Percentiles rank a stretch among this genome's conserved stretches.
phyloP scores from a whole-genome alignment of 75 land plant species.

The Azolla pinnata region DNA sequence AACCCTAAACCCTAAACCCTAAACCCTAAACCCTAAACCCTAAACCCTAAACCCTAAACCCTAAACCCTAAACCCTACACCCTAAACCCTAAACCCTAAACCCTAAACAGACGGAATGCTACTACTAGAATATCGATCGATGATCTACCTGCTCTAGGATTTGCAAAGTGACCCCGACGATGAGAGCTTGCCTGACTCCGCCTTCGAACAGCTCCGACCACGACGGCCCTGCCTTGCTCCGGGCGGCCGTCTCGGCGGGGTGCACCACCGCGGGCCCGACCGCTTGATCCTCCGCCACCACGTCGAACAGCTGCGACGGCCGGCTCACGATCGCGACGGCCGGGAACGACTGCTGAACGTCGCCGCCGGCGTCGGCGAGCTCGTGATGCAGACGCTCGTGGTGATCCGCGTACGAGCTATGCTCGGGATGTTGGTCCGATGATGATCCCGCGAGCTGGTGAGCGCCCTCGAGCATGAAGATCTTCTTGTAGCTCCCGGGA shows the following conservation, averaged over 20 bases:
- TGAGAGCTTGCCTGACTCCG: conserved; percentile 21
- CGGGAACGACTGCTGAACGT: conserved; percentile 13
- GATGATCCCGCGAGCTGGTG: neutral
- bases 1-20: no score
- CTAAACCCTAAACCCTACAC: no score
- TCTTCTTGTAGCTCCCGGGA: conserved; percentile 29
- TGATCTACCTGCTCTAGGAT: conserved; percentile 18
- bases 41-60: no score
- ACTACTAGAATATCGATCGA: neutral
- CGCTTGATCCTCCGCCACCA: neutral
- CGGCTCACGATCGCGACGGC: conserved; percentile 27
- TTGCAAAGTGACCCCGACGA: conserved; percentile 22
- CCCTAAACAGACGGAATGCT: no score
- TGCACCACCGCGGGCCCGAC: conserved; percentile 25
- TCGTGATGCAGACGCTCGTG: no score
- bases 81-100: no score
- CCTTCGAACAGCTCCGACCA: conserved; percentile 20
- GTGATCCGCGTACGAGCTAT: no score
- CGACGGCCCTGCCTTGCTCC: conserved; percentile 6
- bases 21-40: no score
- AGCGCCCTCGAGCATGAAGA: conserved; percentile 21
- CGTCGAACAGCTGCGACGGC: neutral
- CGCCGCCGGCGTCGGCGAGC: neutral
- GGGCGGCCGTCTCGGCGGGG: conserved; percentile 14
- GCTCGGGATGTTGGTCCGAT: conserved; percentile 8